phyloP scores from a whole-genome alignment of 1,139 yeast species.

The Blastobotrys petasosporus region DNA sequence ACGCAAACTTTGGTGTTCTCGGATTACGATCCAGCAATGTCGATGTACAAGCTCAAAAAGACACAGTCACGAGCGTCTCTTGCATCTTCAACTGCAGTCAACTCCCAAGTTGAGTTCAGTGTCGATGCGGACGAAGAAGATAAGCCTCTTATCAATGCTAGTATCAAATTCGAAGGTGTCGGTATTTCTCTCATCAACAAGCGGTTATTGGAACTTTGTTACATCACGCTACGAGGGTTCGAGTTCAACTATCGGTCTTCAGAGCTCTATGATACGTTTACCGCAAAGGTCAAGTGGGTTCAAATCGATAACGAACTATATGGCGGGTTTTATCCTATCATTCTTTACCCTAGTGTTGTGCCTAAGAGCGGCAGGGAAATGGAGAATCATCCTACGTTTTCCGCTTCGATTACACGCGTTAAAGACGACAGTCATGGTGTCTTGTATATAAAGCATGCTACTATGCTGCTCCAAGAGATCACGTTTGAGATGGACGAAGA shows the following conservation, averaged over 20 bases:
- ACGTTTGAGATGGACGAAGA: conserved; percentile 93
- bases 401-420: conserved; percentile 75
- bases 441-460: conserved; percentile 82
- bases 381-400: conserved; percentile 84
- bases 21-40: conserved; percentile 69
- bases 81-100: conserved; percentile 11
- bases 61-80: conserved; percentile 10
- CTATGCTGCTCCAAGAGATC: conserved; percentile 81
- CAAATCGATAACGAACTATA: conserved; percentile 89
- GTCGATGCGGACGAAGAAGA: conserved; percentile 59
- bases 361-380: conserved; percentile 82
- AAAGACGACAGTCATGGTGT: conserved; percentile 92
- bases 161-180: conserved; percentile 72
- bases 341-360: conserved; percentile 85
- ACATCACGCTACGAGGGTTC: conserved; percentile 71
- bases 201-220: conserved; percentile 69
- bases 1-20: conserved; percentile 82
- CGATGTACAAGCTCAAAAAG: conserved; percentile 53
- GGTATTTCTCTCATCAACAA: conserved; percentile 81
- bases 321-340: conserved; percentile 84
- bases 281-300: conserved; percentile 84
- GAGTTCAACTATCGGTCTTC: conserved; percentile 81
- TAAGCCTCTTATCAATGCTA: conserved; percentile 41
- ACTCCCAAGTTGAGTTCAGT: conserved; percentile 45
- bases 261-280: conserved; percentile 71